phyloP scores from a whole-genome alignment of 352 stramenopile species.

The Globisporangium megalacanthum region DNA sequence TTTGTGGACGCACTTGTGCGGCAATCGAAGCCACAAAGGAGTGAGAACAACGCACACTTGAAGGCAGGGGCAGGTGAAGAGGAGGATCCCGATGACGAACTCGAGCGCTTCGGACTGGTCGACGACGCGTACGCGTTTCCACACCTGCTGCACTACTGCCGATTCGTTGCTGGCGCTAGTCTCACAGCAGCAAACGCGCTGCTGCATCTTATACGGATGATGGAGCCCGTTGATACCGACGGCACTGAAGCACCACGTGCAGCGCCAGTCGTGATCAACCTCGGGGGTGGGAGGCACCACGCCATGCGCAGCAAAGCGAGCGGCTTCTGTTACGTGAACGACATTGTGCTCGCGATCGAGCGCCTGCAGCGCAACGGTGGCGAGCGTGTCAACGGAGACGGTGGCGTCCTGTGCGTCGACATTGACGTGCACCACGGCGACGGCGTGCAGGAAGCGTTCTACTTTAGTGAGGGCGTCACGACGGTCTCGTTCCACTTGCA shows the following conservation, averaged over 20 bases:
- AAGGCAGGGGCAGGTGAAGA: conserved; percentile 1
- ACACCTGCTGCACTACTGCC: conserved; percentile 55
- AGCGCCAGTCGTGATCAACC: conserved; percentile 33
- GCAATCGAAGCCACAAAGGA: neutral
- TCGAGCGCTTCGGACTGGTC: conserved; percentile 42
- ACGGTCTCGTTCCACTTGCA: conserved; percentile 52
- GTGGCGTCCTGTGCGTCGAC: conserved; percentile 38
- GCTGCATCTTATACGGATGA: conserved; percentile 18
- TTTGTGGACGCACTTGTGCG: conserved; percentile 29
- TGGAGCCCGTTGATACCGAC: too few species aligned
- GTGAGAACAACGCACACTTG: neutral
- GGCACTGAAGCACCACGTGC: neutral
- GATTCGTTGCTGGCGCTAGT: conserved; percentile 43
- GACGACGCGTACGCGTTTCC: conserved; percentile 57
- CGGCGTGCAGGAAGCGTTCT: conserved; percentile 52
- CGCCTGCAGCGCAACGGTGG: conserved; percentile 13
- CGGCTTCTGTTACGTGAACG: conserved; percentile 75
- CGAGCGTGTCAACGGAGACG: conserved; percentile 7
- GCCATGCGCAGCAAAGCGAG: conserved; percentile 47
- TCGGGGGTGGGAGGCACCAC: conserved; percentile 59
- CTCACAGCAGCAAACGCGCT: conserved; percentile 56
- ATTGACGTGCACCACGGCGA: conserved; percentile 66
- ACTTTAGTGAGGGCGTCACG: conserved; percentile 38
- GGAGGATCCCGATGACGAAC: neutral
- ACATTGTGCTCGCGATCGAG: conserved; percentile 51